Conservation (phyloP, 1,284 basidiomycete species). For the Ceratobasidium sp. region DNA sequence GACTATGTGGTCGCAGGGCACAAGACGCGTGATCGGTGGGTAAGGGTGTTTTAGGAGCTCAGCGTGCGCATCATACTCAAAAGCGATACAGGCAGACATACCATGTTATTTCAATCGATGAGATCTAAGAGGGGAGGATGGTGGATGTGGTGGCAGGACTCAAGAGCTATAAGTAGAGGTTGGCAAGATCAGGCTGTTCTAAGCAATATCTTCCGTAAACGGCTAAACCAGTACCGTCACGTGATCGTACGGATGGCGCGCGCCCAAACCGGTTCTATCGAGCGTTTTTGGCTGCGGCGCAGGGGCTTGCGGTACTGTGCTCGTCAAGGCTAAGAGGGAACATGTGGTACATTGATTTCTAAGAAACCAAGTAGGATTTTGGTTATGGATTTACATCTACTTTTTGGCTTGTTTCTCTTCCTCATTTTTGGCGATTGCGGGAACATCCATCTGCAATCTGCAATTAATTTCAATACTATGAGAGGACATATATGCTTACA, state of each 20-base stretch:
- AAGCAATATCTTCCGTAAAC: slow-evolving; percentile 18
- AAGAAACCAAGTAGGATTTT: background rate
- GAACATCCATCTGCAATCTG: slow-evolving; percentile 35
- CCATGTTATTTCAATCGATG: slow-evolving; percentile 30
- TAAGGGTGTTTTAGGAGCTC: slow-evolving; percentile 36
- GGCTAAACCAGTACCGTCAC: slow-evolving; percentile 23
- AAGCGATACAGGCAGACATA: background rate
- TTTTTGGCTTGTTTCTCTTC: slow-evolving; percentile 37
- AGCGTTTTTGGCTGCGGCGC: slow-evolving; percentile 7
- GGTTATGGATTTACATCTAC: slow-evolving; percentile 2
- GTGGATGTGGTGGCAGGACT: slow-evolving; percentile 15
- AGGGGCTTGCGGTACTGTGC: slow-evolving; percentile 8
- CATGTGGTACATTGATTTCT: background rate
- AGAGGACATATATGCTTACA: background rate
- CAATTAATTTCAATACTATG: background rate
- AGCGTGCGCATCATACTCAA: background rate
- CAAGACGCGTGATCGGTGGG: slow-evolving; percentile 26
- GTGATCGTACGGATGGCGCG: background rate
- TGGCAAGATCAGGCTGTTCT: slow-evolving; percentile 28
- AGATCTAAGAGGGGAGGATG: slow-evolving; percentile 13
- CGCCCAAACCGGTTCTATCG: background rate
- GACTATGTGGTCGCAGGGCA: slow-evolving; percentile 31
- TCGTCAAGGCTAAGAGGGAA: slow-evolving; percentile 13
- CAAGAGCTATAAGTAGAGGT: slow-evolving; percentile 26
- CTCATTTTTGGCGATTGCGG: slow-evolving; percentile 22